Evolutionary conservation across 768 basidiomycete species (phyloP).

Genomic region (Amanita muscaria): DNA sequence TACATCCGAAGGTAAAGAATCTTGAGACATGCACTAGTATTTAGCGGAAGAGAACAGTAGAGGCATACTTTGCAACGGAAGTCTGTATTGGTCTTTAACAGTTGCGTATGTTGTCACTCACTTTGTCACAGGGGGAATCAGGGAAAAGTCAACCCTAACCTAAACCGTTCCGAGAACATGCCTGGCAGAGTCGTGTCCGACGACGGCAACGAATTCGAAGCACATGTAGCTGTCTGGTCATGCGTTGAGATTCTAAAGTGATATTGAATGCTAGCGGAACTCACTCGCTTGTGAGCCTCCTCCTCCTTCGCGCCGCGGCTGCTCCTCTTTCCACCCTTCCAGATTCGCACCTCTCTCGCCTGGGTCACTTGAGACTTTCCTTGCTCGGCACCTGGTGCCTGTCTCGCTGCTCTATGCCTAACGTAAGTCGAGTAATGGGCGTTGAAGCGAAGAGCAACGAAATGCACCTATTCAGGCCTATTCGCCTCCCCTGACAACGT

Average conservation of each 20-base stretch:
- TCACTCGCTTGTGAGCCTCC: too few relatives aligned
- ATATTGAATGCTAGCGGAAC: too few relatives aligned
- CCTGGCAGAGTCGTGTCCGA: background rate
- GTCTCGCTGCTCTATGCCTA: too few relatives aligned
- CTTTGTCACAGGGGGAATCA: background rate
- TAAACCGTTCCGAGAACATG: background rate
- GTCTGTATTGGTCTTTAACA: background rate
- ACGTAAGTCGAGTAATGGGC: too few relatives aligned
- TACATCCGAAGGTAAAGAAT: slow-evolving; percentile 10
- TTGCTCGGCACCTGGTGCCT: too few relatives aligned
- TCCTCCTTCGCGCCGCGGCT: too few relatives aligned
- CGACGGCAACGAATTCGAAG: slow-evolving; percentile 1
- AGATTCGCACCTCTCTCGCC: too few relatives aligned
- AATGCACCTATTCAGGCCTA: too few relatives aligned
- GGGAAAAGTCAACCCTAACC: slow-evolving; percentile 6
- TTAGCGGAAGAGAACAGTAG: slow-evolving; percentile 9
- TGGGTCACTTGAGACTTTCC: too few relatives aligned
- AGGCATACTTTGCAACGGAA: slow-evolving; percentile 12
- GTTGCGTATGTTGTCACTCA: too few relatives aligned
- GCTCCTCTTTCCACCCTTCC: background rate
- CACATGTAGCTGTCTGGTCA: slow-evolving; percentile 24
- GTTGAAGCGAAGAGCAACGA: too few relatives aligned
- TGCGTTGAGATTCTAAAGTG: slow-evolving; percentile 17
- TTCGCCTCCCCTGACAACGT: too few relatives aligned
- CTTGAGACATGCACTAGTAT: slow-evolving; percentile 15